Evolutionary conservation across 495 filamentous ascomycete species (phyloP), one percentile per base, ranked within the genome.

Genomic region (Xylaria bambusicola): DNA sequence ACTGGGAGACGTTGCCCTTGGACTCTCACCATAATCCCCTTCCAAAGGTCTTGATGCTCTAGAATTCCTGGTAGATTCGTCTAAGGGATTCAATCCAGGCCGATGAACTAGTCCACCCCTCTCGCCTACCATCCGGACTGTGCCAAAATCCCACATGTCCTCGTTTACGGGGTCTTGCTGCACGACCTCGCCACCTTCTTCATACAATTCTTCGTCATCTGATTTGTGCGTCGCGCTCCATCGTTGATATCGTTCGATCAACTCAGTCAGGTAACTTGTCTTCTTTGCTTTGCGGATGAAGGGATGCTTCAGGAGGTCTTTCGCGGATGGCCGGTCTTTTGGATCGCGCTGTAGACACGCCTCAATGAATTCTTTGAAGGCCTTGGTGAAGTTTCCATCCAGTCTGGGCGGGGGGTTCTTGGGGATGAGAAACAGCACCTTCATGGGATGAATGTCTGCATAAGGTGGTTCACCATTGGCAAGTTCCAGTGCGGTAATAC

Each of bases 391-490:
- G 60, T 91, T 86, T 8, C 94, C 95, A 56, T 92, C 85, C 45
- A 98, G 71, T 15, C 80, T 77, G 7, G 94, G 94, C 13, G 94
- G 87, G 13, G 90, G 83, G 58, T 98, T 96, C 75, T 97, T 98
- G 1, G 94, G 94, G 56, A 98, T 98, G 56, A 97, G 77, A 71
- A 98, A 98, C 24, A 98, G 73, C 12, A 98, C 94, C 69, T 98
- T 98, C 94, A 98, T 98, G 5, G 94, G 94, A 71, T 98, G 94
- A 35, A 98, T 97, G 65, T 97, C 91, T 38, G 93, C 88, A 70
- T 98, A 96, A 0, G 94, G 94, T 13, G 94, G 94, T 68, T 98
- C 93, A 54, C 95, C 94, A 62, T 87, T 87, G 42, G 92, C 93
- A 60, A 98, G 73, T 69, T 98, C 94, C 53, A 98, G 85, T 4